Evolutionary conservation across 768 basidiomycete genomes (phyloP), one percentile per base, ranked within the genome.

Genomic region (Mycena chlorophos): DNA sequence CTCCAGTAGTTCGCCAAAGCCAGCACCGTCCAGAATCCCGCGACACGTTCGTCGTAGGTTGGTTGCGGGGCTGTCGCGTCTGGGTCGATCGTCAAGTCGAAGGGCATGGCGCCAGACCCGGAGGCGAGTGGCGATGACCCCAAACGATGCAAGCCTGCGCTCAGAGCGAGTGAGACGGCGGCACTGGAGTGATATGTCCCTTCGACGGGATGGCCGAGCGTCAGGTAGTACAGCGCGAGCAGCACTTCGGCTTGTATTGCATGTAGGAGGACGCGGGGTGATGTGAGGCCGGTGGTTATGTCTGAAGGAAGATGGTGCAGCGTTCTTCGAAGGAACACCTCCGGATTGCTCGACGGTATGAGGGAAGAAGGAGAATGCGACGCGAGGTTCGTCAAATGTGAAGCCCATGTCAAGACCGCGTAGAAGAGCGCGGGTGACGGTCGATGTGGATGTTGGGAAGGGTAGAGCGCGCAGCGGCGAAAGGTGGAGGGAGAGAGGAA

Each of bases 191-290:
- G 78, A 58, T 83, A 84, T 40, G 72, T 73, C 1, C 81, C 85
- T 72, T 57, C 61, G 64, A 83, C 66, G 6, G 71, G 64, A 17
- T 80, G 71, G 27, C 76, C 78, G 20, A 73, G 69, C 48, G 71
- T 71, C 50, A 83, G 75, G 66, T 81, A 81, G 62, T 81, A 84
- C 49, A 73, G 73, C 0, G 81, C 74, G 25, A 87, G 70, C 14
- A 87, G 71, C 1, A 86, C 69, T 47, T 85, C 79, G 0, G 78
- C 70, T 56, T 83, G 81, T 17, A 83, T 69, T 20, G 71, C 66
- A 20, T 80, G 72, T 23, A 52, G 34, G 23, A 81, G 59, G 14
- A 76, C 71, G 49, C 57, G 64, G 8, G 70, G 23, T 74, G 73
- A 20, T 80, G 79, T 16, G 40, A 16, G 10, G 17, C 71, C 69